phyloP scores from a whole-genome alignment of 139 green algal genomes.

The Astrephomene gubernaculifera region DNA sequence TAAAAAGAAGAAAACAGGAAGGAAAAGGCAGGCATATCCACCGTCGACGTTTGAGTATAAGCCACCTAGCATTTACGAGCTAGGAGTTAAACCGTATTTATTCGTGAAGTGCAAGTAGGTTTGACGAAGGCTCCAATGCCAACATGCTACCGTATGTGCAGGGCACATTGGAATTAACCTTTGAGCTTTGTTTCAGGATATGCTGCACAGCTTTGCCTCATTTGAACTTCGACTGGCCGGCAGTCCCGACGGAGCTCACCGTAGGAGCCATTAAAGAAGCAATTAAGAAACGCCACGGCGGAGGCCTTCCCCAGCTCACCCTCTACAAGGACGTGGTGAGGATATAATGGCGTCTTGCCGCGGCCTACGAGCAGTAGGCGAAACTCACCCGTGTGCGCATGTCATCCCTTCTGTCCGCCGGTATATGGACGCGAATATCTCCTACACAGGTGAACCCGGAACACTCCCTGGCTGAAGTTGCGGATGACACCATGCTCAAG shows the following conservation, averaged over 20 bases:
- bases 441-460: conserved; percentile 14
- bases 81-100: not conserved
- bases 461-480: not conserved
- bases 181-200: conserved; percentile 4
- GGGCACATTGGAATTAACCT: not conserved
- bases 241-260: conserved; percentile 25
- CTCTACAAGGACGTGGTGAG: conserved; percentile 41
- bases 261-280: conserved; percentile 35
- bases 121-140: not conserved
- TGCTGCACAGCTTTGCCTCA: conserved; percentile 27
- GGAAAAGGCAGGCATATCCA: not conserved
- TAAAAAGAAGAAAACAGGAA: conserved; percentile 7
- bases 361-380: not conserved
- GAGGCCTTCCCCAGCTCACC: not conserved
- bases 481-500: not conserved
- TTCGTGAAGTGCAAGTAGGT: conserved; percentile 30
- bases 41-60: not conserved
- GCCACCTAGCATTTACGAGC: conserved; percentile 17
- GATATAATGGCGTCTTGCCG: not conserved
- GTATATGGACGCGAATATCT: not conserved
- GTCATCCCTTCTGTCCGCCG: too few relatives aligned
- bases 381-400: too few relatives aligned
- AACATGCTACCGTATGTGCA: too few relatives aligned
- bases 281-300: conserved; percentile 43
- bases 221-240: conserved; percentile 48